Conservation (phyloP, 768 basidiomycete genomes). For the Lactarius vividus region DNA sequence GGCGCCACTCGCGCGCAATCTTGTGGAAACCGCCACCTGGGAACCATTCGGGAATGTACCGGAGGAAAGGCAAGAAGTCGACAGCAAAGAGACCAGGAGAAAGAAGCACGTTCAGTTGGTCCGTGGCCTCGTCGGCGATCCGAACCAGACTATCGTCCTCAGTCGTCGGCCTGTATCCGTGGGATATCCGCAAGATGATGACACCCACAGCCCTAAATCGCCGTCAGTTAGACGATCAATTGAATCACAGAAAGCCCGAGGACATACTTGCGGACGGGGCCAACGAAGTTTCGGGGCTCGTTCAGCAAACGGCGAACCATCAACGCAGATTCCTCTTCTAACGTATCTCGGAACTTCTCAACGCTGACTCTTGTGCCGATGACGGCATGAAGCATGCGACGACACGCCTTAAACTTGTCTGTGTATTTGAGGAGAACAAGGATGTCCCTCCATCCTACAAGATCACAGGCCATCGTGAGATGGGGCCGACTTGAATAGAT, state of each 20-base stretch:
- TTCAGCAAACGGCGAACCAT: constrained; percentile 24
- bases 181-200: constrained; percentile 27
- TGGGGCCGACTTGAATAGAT: constrained; percentile 31
- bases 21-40: constrained; percentile 31
- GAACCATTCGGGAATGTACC: constrained; percentile 30
- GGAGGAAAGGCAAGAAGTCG: constrained; percentile 30
- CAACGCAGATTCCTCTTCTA: constrained; percentile 26
- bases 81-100: constrained; percentile 26
- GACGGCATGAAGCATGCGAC: constrained; percentile 27
- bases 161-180: constrained; percentile 26
- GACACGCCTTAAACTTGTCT: constrained; percentile 28
- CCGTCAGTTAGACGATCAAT: background rate
- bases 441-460: constrained; percentile 27
- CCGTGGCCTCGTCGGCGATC: constrained; percentile 30
- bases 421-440: constrained; percentile 29
- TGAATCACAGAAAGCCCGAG: background rate
- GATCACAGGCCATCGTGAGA: constrained; percentile 29
- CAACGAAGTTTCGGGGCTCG: constrained; percentile 24
- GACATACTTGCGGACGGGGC: constrained; percentile 28
- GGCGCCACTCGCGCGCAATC: constrained; percentile 27
- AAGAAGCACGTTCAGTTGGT: constrained; percentile 22
- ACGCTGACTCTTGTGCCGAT: constrained; percentile 26
- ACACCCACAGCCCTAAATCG: constrained; percentile 24
- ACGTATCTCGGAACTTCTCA: constrained; percentile 23
- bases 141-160: constrained; percentile 28